These are phyloP conservation scores for Taphrina betulina DNA, from an alignment of 1,139 yeast species.

Conservation along the genomic window DNA sequence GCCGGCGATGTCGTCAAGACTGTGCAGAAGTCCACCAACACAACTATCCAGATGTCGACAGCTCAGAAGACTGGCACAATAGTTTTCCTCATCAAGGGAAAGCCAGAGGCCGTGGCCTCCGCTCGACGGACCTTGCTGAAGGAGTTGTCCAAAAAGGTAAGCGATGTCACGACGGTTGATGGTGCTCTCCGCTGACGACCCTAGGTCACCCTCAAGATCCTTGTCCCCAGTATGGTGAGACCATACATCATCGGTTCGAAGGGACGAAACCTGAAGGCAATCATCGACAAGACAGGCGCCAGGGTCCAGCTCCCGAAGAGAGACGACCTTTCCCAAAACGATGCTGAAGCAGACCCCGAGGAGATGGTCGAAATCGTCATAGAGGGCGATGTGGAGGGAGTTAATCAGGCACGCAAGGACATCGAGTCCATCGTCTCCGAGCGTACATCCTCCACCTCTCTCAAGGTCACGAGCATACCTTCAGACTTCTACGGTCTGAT, in stretches of 20 bases:
- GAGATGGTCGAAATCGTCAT: slow-evolving; percentile 61
- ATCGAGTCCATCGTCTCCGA: slow-evolving; percentile 74
- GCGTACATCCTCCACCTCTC: slow-evolving; percentile 40
- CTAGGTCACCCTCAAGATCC: slow-evolving; percentile 62
- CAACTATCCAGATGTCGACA: slow-evolving; percentile 71
- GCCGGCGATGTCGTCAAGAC: slow-evolving; percentile 29
- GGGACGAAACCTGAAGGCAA: slow-evolving; percentile 79
- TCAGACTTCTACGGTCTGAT: slow-evolving; percentile 43
- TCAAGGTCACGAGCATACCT: slow-evolving; percentile 46
- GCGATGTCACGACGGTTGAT: neutral
- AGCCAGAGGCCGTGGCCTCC: slow-evolving; percentile 60
- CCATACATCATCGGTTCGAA: slow-evolving; percentile 84
- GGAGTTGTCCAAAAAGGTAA: slow-evolving; percentile 60
- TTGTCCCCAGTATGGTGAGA: slow-evolving; percentile 76
- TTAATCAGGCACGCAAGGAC: slow-evolving; percentile 66
- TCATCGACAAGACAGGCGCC: slow-evolving; percentile 68
- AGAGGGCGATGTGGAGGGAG: slow-evolving; percentile 85
- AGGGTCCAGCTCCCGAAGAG: slow-evolving; percentile 69
- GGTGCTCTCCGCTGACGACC: neutral
- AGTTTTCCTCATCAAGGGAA: slow-evolving; percentile 82
- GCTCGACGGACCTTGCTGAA: slow-evolving; percentile 78
- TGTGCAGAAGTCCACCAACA: slow-evolving; percentile 25
- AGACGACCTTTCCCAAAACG: slow-evolving; percentile 42
- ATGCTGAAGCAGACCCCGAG: slow-evolving; percentile 47
- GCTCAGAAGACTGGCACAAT: slow-evolving; percentile 75